Evolutionary conservation across 176 grass and related monocot species (phyloP).

Genomic region (Pontederia crassipes): DNA sequence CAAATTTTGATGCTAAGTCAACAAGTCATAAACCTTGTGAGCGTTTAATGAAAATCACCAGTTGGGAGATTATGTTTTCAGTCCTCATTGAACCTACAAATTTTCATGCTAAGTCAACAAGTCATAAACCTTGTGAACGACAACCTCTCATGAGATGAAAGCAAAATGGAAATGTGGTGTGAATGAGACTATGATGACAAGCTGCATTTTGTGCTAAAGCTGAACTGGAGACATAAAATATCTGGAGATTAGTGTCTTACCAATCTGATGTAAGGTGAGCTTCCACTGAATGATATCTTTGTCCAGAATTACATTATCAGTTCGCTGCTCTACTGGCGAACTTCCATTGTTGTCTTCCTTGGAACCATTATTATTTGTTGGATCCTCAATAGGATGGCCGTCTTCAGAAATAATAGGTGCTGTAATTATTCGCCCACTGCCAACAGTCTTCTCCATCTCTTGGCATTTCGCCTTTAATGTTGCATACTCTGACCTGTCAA

Average conservation of each 20-base stretch:
- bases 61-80: too few species aligned
- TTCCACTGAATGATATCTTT: slow-evolving; percentile 84
- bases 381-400: slow-evolving; percentile 47
- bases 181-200: neutral
- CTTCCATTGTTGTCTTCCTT: slow-evolving; percentile 15
- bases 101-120: too few species aligned
- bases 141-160: too few species aligned
- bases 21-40: too few species aligned
- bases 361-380: slow-evolving; percentile 19
- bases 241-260: slow-evolving; percentile 27
- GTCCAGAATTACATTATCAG: slow-evolving; percentile 20
- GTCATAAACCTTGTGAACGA: too few species aligned
- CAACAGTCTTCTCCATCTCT: slow-evolving; percentile 76
- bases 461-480: slow-evolving; percentile 77
- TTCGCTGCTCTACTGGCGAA: slow-evolving; percentile 20
- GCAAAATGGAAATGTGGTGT: too few species aligned
- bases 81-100: too few species aligned
- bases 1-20: too few species aligned
- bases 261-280: slow-evolving; percentile 92
- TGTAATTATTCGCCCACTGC: slow-evolving; percentile 69
- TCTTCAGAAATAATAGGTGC: slow-evolving; percentile 83
- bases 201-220: too few species aligned
- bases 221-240: neutral
- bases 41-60: too few species aligned
- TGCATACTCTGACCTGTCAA: slow-evolving; percentile 78